Evolutionary conservation across 306 rosid genomes (phyloP).

Genomic region (Elaeagnus macrophylla): DNA sequence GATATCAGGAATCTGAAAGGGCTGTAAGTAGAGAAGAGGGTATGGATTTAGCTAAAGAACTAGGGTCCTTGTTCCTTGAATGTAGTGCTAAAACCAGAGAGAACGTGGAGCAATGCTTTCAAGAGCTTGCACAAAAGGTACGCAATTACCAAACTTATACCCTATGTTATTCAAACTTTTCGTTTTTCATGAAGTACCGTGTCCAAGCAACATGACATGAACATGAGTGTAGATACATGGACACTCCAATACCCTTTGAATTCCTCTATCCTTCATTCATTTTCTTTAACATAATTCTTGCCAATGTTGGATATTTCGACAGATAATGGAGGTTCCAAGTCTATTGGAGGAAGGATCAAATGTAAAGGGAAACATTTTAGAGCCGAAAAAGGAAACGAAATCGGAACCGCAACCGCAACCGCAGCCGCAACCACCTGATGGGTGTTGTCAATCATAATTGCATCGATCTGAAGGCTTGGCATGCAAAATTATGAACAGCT

Average conservation of each 20-base stretch:
- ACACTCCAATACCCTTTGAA: too few species aligned
- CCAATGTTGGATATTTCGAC: slow-evolving; percentile 15
- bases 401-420: too few species aligned
- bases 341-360: slow-evolving; percentile 84
- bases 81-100: slow-evolving; percentile 77
- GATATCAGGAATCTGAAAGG: slow-evolving; percentile 59
- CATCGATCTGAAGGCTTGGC: too few species aligned
- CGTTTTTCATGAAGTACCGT: too few species aligned
- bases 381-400: slow-evolving; percentile 58
- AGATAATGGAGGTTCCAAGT: slow-evolving; percentile 92
- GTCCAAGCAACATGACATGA: too few species aligned
- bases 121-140: slow-evolving; percentile 76
- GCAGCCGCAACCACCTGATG: too few species aligned
- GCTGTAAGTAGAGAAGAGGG: slow-evolving; percentile 65
- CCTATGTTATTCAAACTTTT: too few species aligned
- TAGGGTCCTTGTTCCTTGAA: slow-evolving; percentile 62
- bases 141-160: too few species aligned
- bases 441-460: too few species aligned
- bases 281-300: slow-evolving; percentile 9
- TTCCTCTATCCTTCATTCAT: too few species aligned
- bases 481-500: too few species aligned
- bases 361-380: slow-evolving; percentile 49
- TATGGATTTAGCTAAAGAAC: slow-evolving; percentile 61
- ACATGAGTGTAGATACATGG: too few species aligned
- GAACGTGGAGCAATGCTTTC: slow-evolving; percentile 68